A percentile compares a stretch with the other conserved stretches of the same genome.
Evolutionary conservation across 805 yeast species (phyloP).

Genomic region (Candida loeiensis): DNA sequence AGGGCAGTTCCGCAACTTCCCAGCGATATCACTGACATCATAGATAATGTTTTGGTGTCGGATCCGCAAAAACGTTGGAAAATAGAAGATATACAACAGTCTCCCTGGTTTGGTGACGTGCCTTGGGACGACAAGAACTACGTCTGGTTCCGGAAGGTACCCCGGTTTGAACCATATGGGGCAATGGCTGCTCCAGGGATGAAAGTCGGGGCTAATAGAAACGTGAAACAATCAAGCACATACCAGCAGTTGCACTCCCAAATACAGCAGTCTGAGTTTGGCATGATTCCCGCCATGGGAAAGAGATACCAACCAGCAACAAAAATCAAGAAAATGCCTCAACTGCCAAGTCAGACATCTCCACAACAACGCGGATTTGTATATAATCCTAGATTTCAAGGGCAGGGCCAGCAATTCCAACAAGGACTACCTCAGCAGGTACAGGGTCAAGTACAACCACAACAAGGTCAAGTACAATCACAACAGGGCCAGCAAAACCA

Average conservation of each 20-base stretch:
- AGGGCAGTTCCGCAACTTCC: conserved; percentile 27
- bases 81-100: conserved; percentile 30
- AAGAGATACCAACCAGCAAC: conserved; percentile 23
- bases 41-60: conserved; percentile 30
- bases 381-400: not conserved
- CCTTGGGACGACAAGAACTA: conserved; percentile 39
- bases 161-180: conserved; percentile 24
- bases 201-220: conserved; percentile 36
- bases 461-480: no score
- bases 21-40: conserved; percentile 23
- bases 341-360: not conserved
- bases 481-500: not conserved
- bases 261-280: conserved; percentile 31
- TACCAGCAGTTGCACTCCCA: conserved; percentile 40
- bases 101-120: conserved; percentile 36
- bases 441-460: no score
- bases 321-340: conserved; percentile 8
- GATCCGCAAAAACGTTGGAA: conserved; percentile 33
- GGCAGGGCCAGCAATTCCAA: not conserved
- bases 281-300: conserved; percentile 30
- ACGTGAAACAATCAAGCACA: conserved; percentile 34
- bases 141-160: conserved; percentile 34
- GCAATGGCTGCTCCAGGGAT: conserved; percentile 11
- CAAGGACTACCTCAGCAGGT: no score
- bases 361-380: conserved; percentile 8